A percentile compares a stretch with the other conserved stretches of the same genome.
Conservation (phyloP, 164 flowering plant species). For the Echeveria elegans region DNA sequence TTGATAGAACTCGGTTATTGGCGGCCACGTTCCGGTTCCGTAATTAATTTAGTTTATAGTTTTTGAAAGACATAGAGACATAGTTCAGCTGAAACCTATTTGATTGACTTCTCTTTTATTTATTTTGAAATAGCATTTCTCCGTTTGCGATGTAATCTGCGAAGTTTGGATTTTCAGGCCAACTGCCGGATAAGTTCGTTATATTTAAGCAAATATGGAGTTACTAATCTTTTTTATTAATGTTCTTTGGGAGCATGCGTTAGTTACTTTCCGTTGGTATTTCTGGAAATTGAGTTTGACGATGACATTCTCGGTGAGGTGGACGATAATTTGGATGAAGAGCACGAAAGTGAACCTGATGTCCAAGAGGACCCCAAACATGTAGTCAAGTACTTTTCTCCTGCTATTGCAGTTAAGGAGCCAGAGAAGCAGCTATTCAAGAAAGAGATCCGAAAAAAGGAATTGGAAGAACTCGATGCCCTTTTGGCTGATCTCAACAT, state of each 20-base stretch:
- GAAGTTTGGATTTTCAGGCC: not conserved
- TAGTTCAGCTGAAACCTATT: not conserved
- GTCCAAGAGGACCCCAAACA: slow-evolving; percentile 14
- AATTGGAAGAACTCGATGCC: slow-evolving; percentile 82
- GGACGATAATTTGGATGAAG: slow-evolving; percentile 66
- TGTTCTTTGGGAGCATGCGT: not conserved
- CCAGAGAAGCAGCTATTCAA: slow-evolving; percentile 86
- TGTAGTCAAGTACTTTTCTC: not conserved
- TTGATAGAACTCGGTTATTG: not conserved
- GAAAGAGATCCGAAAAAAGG: slow-evolving; percentile 83
- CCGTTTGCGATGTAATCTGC: not conserved
- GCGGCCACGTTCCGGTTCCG: not conserved
- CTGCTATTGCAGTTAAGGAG: slow-evolving; percentile 44
- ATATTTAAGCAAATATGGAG: too few relatives aligned
- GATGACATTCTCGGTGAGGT: slow-evolving; percentile 58
- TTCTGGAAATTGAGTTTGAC: slow-evolving; percentile 80
- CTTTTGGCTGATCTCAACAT: slow-evolving; percentile 72
- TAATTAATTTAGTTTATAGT: too few relatives aligned
- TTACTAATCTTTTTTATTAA: not conserved
- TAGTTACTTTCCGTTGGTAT: not conserved
- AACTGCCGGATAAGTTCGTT: not conserved
- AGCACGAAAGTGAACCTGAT: slow-evolving; percentile 57
- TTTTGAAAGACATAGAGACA: too few relatives aligned
- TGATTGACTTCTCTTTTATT: not conserved
- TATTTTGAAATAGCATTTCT: not conserved